A percentile compares a stretch with the other conserved stretches of the same genome.
These are phyloP conservation scores for Amanita polypyramis DNA, from an alignment of 768 basidiomycete genomes.

Conservation along the genomic window DNA sequence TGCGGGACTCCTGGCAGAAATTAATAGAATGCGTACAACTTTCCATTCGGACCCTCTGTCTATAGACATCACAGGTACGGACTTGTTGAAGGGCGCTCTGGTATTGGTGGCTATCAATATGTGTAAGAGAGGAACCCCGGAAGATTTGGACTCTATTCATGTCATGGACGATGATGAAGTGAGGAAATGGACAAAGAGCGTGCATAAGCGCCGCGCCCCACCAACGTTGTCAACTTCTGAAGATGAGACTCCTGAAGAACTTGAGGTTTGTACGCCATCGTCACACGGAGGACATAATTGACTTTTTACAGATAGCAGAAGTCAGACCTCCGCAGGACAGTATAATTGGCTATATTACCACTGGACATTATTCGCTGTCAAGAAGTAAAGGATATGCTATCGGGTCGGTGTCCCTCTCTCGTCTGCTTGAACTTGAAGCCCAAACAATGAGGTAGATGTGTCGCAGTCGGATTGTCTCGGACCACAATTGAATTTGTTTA, in stretches of 20 bases:
- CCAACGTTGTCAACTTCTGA: slow-evolving; percentile 6
- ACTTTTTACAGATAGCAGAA: slow-evolving; percentile 31
- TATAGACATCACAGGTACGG: slow-evolving; percentile 22
- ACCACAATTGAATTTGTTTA: slow-evolving; percentile 7
- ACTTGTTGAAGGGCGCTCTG: slow-evolving; percentile 50
- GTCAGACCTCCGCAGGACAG: slow-evolving; percentile 26
- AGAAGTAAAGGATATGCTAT: slow-evolving; percentile 72
- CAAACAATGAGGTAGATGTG: slow-evolving; percentile 31
- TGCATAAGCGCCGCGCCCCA: slow-evolving; percentile 10
- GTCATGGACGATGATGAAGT: slow-evolving; percentile 44
- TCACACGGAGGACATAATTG: slow-evolving; percentile 1
- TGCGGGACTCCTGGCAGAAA: slow-evolving; percentile 34
- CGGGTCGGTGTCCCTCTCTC: slow-evolving; percentile 54
- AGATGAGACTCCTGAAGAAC: slow-evolving; percentile 20
- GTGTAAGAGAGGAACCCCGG: slow-evolving; percentile 58
- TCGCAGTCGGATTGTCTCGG: not conserved
- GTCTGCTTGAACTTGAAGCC: slow-evolving; percentile 39
- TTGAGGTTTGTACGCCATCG: slow-evolving; percentile 13
- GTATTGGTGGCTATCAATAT: slow-evolving; percentile 57
- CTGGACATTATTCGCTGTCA: slow-evolving; percentile 73
- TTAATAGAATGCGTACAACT: slow-evolving; percentile 53
- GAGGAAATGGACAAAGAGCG: slow-evolving; percentile 32
- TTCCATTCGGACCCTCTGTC: slow-evolving; percentile 34
- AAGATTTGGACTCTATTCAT: slow-evolving; percentile 70
- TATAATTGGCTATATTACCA: slow-evolving; percentile 77